phyloP scores from a whole-genome alignment of 257 asterid genomes.

The Solanum ossicruentum region DNA sequence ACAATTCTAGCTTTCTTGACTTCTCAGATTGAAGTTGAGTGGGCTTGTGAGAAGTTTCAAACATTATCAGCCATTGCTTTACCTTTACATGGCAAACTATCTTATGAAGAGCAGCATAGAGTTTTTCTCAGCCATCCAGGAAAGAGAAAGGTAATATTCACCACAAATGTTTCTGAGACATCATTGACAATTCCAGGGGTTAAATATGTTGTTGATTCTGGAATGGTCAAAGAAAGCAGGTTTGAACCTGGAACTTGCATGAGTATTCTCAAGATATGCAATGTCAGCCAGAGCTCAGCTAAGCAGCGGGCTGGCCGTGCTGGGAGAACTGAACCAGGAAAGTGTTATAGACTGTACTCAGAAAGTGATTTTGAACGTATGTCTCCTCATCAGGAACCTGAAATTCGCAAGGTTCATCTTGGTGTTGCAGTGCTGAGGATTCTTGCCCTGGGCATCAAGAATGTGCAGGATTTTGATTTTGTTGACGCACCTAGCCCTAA shows the following conservation, averaged over 20 bases:
- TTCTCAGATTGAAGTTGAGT: slow-evolving; percentile 68
- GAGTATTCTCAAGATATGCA: slow-evolving; percentile 62
- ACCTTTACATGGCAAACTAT: slow-evolving; percentile 63
- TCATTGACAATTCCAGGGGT: slow-evolving; percentile 90
- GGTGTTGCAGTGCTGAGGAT: slow-evolving; percentile 81
- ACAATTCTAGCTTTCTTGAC: slow-evolving; percentile 87
- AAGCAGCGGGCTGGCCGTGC: slow-evolving; percentile 97
- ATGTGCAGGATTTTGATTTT: slow-evolving; percentile 63
- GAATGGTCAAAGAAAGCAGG: slow-evolving; percentile 70
- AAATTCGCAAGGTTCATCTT: slow-evolving; percentile 82
- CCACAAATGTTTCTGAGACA: slow-evolving; percentile 89
- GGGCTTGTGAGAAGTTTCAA: slow-evolving; percentile 59
- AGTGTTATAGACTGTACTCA: slow-evolving; percentile 69
- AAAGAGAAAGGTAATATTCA: slow-evolving; percentile 46
- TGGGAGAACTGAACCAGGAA: slow-evolving; percentile 93
- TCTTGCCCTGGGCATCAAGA: slow-evolving; percentile 66
- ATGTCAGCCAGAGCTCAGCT: slow-evolving; percentile 84
- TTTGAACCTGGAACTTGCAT: slow-evolving; percentile 81
- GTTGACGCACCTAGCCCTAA: slow-evolving; percentile 64
- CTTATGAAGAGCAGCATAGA: slow-evolving; percentile 41
- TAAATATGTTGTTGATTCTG: slow-evolving; percentile 82
- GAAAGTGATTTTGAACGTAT: slow-evolving; percentile 50
- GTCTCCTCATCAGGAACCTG: slow-evolving; percentile 76
- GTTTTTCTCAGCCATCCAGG: slow-evolving; percentile 39
- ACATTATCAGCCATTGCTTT: slow-evolving; percentile 27